phyloP scores from a whole-genome alignment of 2,329 filamentous ascomycete species.

The Penicillium sp. region DNA sequence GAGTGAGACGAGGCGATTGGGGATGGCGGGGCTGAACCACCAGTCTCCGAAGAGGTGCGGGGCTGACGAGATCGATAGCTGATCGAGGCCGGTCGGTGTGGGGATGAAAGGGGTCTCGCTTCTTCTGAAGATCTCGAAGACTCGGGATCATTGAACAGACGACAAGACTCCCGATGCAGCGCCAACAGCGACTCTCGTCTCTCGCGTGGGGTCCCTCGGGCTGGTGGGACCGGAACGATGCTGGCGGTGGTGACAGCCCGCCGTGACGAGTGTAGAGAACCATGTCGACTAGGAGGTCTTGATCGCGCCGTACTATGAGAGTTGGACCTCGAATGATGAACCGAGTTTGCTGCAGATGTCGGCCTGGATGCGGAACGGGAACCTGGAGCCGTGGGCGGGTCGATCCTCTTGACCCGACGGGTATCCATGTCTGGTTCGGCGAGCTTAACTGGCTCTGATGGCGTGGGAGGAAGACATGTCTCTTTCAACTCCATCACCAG shows the following conservation, averaged over 20 bases:
- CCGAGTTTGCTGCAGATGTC: conserved; percentile 26
- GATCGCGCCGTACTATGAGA: conserved; percentile 33
- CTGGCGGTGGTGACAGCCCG: conserved; percentile 22
- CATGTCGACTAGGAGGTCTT: conserved; percentile 25
- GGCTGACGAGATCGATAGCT: conserved; percentile 8
- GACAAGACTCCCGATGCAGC: conserved; percentile 39
- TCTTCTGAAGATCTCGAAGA: conserved; percentile 3
- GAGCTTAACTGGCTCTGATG: not conserved
- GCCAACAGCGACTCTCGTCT: conserved; percentile 34
- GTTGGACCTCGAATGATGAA: conserved; percentile 27
- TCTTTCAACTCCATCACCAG: no score
- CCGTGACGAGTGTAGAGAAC: conserved; percentile 28
- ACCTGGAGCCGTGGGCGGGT: conserved; percentile 9
- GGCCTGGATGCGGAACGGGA: conserved; percentile 27
- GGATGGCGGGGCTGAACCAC: conserved; percentile 16
- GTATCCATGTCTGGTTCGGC: conserved; percentile 15
- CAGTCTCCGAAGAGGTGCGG: conserved; percentile 14
- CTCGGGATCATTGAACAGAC: conserved; percentile 32
- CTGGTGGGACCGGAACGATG: conserved; percentile 23
- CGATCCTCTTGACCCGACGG: conserved; percentile 13
- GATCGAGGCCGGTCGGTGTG: conserved; percentile 9
- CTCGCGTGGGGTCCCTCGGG: conserved; percentile 18
- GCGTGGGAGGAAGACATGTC: not conserved
- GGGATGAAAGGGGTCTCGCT: conserved; percentile 1
- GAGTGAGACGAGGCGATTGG: conserved; percentile 15